Base-by-base conservation (phyloP, 805 yeast species). In the Zygotorulaspora florentina region DNA sequence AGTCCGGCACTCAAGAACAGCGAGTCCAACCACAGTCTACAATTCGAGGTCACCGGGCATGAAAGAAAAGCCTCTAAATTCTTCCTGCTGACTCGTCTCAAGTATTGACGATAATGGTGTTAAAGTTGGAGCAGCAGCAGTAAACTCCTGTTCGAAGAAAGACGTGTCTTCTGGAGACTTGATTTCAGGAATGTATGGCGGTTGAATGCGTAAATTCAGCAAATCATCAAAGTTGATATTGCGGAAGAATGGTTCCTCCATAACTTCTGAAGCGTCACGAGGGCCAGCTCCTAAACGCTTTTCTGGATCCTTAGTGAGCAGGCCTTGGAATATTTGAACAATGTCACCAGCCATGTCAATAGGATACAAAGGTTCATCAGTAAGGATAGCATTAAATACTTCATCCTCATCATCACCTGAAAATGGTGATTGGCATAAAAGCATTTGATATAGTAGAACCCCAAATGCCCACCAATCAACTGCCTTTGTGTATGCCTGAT, bases 391-490 rank as follows among this genome's bases (percentile, higher is more conserved):
- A 67, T 90, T 93, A 69, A 91, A 93, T 29, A 93, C 89, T 68
- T 93, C 99, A 62, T 93, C 98, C 61, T 87, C 95, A 62, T 87
- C 96, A 55, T 90, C 96, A 54, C 99, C 99, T 55, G 91, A 84
- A 70, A 93, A 93, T 30, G 99, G 99, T 7, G 96, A 87, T 67
- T 91, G 96, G 42, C 96, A 93, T 47, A 93, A 74, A 46, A 93
- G 73, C 99, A 93, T 93, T 68, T 93, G 99, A 67, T 91, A 93
- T 54, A 93, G 73, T 53, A 93, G 74, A 25, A 93, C 98, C 47
- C 99, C 99, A 73, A 90, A 88, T 1, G 99, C 98, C 99, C 99
- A 93, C 99, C 99, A 93, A 69, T 93, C 99, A 44, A 93, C 99
- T 33, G 93, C 85, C 61, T 95, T 81, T 43, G 89, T 93, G 61